Base-by-base conservation (phyloP, 345 rosid species). In the Moringa oleifera region DNA sequence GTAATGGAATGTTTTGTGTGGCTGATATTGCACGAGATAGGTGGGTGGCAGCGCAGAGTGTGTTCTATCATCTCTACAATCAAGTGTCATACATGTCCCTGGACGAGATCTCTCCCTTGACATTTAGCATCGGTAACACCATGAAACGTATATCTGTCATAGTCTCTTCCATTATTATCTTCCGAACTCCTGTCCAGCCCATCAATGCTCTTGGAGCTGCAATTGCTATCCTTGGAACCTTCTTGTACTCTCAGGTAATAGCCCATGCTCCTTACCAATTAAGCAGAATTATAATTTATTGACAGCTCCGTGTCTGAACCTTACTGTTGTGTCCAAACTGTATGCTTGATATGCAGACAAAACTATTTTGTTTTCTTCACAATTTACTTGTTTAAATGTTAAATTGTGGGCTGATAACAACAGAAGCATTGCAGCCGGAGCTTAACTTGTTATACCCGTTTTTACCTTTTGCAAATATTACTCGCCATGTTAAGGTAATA, bases 71-170 rank as follows among this genome's bases (percentile, higher is more conserved):
- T 67, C 89, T 94, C 52, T 94, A 94, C 81, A 93, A 93, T 64
- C 98, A 93, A 69, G 98, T 93, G 63, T 93, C 98, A 18, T 93
- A 93, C 82, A 93, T 93, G 98, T 90, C 98, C n/a, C 81, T 93
- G 49, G 96, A 93, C 51, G 77, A 93, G 75, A 93, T 93, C 59
- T 88, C 97, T 60, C 97, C 98, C 49, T 77, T 93, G 87, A 93
- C 98, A 21, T 93, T 93, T 71, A 93, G 98, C 74, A 71, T 93
- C 0, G 98, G 98, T 58, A 93, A 93, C 81, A 90, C 98, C 20
- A 88, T 94, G 97, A 94, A 94, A 69, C 90, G 99, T 69, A 88
- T 94, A 53, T 94, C 97, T 0, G 99, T 94, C 71, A 94, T 94
- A 0, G 95, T 90, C 77, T 85, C 99, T 51, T 94, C 99, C 64